Conservation (phyloP, 192 early-diverging fungal genomes). For the Spizellomyces punctatus region DNA sequence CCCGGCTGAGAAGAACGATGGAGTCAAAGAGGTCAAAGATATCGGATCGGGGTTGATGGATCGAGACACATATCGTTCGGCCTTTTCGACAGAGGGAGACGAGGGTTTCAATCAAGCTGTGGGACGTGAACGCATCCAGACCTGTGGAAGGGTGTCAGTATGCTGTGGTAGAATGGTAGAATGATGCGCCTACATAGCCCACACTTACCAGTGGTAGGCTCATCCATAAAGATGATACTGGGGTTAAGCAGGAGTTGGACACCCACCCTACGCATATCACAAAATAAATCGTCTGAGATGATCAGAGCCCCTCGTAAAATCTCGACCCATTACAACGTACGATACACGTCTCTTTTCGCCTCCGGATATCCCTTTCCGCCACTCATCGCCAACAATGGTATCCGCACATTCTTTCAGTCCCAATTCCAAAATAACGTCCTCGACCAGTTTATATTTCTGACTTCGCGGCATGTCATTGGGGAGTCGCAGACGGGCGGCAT, state of each 20-base stretch:
- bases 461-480: conserved; percentile 33
- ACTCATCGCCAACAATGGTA: conserved; percentile 34
- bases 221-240: conserved; percentile 54
- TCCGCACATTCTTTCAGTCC: conserved; percentile 51
- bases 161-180: no score
- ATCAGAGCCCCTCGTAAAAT: not conserved
- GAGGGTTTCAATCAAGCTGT: conserved; percentile 63
- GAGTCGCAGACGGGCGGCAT: conserved; percentile 43
- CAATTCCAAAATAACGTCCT: conserved; percentile 44
- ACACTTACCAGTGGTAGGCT: conserved; percentile 35
- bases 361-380: conserved; percentile 67
- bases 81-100: conserved; percentile 36
- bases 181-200: not conserved
- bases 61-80: conserved; percentile 75
- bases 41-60: conserved; percentile 87
- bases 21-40: conserved; percentile 83
- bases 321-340: not conserved
- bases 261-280: conserved; percentile 53
- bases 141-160: conserved; percentile 38
- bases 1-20: conserved; percentile 71
- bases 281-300: no score
- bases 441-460: conserved; percentile 41
- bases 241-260: conserved; percentile 78
- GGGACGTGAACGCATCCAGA: conserved; percentile 70
- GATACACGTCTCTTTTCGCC: conserved; percentile 88